These are phyloP conservation scores for Starmerella ratchasimensis DNA, from an alignment of 805 yeast genomes.

Conservation along the genomic window DNA sequence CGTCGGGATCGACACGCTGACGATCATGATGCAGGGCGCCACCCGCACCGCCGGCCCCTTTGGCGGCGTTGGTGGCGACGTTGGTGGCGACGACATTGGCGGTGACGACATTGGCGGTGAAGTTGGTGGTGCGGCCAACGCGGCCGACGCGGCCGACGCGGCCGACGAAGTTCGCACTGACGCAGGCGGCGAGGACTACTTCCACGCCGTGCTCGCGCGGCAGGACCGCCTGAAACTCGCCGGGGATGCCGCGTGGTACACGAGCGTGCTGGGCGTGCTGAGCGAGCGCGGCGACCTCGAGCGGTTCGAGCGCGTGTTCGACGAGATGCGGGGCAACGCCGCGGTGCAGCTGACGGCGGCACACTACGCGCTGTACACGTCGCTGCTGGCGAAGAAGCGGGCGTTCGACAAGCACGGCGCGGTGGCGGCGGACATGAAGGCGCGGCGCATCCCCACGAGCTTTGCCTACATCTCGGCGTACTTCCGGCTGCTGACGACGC, in stretches of 20 bases:
- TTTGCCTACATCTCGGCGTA: slow-evolving; percentile 19
- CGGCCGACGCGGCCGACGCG: neutral
- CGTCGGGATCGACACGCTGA: slow-evolving; percentile 20
- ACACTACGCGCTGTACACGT: slow-evolving; percentile 21
- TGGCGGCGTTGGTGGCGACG: too few relatives aligned
- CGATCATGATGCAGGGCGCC: slow-evolving; percentile 18
- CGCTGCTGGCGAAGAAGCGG: slow-evolving; percentile 10
- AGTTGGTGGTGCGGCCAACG: too few relatives aligned
- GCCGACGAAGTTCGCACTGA: neutral
- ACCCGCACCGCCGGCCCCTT: slow-evolving; percentile 12
- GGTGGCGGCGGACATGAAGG: slow-evolving; percentile 13
- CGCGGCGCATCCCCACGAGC: slow-evolving; percentile 14
- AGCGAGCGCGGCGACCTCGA: slow-evolving; percentile 26
- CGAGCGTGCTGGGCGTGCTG: slow-evolving; percentile 15
- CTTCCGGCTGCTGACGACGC: slow-evolving; percentile 16
- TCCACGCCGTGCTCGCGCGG: slow-evolving; percentile 8
- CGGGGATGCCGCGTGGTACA: slow-evolving; percentile 24
- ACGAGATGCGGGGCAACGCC: slow-evolving; percentile 17
- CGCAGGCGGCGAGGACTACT: neutral
- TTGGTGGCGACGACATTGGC: too few relatives aligned
- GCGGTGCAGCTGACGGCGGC: slow-evolving; percentile 13
- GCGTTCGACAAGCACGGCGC: slow-evolving; percentile 12
- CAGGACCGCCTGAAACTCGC: slow-evolving; percentile 19
- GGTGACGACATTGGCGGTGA: too few relatives aligned
- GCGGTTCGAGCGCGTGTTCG: slow-evolving; percentile 27